These are phyloP conservation scores for Suhomyces bolitotheri DNA, from an alignment of 1,139 yeast species.

Conservation along the genomic window DNA sequence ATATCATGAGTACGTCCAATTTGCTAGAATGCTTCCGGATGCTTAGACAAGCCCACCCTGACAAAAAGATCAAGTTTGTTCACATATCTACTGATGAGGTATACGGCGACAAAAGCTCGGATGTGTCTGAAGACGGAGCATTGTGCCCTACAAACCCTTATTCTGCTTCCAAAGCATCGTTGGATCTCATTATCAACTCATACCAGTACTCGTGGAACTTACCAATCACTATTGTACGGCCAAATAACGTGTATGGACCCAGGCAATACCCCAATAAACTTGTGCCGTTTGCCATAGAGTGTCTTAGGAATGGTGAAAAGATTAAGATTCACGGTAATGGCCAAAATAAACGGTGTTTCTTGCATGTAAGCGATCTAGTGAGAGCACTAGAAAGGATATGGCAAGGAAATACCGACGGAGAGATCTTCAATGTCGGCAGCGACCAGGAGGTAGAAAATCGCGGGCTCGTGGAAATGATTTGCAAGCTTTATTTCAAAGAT, in stretches of 20 bases:
- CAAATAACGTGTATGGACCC: constrained; percentile 60
- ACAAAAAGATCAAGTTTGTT: constrained; percentile 29
- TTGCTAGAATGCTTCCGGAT: constrained; percentile 45
- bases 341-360: constrained; percentile 43
- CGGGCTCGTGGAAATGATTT: constrained; percentile 29
- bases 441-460: constrained; percentile 45
- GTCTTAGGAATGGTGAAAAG: constrained; percentile 23
- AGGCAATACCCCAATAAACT: constrained; percentile 59
- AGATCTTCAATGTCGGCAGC: constrained; percentile 52
- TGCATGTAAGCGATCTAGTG: constrained; percentile 51
- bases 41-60: constrained; percentile 5
- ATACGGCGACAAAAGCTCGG: constrained; percentile 42
- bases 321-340: constrained; percentile 53
- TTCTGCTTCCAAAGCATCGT: constrained; percentile 59
- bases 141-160: constrained; percentile 60
- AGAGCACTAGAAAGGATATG: constrained; percentile 41
- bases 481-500: constrained; percentile 15
- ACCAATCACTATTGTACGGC: constrained; percentile 47
- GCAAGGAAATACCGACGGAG: constrained; percentile 26
- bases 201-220: constrained; percentile 47
- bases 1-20: constrained; percentile 52
- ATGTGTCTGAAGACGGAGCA: constrained; percentile 36
- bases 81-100: constrained; percentile 67
- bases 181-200: constrained; percentile 52
- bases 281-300: constrained; percentile 37